These are phyloP conservation scores for Pyricularia pennisetigena DNA, from an alignment of 2,329 filamentous ascomycete species.

Conservation along the genomic window DNA sequence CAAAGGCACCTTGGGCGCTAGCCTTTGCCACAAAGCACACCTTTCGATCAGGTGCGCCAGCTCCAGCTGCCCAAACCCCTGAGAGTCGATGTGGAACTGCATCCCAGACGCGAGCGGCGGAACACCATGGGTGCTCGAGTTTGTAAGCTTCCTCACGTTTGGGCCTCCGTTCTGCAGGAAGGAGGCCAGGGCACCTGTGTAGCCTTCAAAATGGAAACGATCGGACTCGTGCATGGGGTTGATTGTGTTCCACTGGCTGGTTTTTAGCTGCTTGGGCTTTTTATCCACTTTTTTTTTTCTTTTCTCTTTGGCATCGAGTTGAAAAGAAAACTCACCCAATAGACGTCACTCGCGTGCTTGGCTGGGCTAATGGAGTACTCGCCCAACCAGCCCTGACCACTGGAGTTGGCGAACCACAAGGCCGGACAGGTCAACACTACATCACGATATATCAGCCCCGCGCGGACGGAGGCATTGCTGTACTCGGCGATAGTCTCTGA, in stretches of 20 bases:
- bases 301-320: no score
- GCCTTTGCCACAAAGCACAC: slow-evolving; percentile 43
- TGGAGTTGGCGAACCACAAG: slow-evolving; percentile 42
- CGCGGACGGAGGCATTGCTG: slow-evolving; percentile 39
- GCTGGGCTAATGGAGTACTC: slow-evolving; percentile 52
- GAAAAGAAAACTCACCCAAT: slow-evolving; percentile 31
- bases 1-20: slow-evolving; percentile 35
- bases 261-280: background rate
- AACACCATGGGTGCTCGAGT: slow-evolving; percentile 28
- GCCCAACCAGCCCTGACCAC: slow-evolving; percentile 38
- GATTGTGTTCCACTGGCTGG: slow-evolving; percentile 43
- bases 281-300: no score
- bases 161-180: slow-evolving; percentile 51
- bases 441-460: slow-evolving; percentile 48
- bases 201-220: slow-evolving; percentile 44
- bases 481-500: slow-evolving; percentile 37
- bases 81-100: slow-evolving; percentile 40
- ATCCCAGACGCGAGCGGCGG: slow-evolving; percentile 28
- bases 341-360: slow-evolving; percentile 47
- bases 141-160: slow-evolving; percentile 45
- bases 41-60: slow-evolving; percentile 29
- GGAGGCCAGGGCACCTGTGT: slow-evolving; percentile 46
- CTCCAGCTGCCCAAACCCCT: slow-evolving; percentile 30
- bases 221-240: slow-evolving; percentile 41
- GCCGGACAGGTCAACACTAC: slow-evolving; percentile 49